phyloP scores from a whole-genome alignment of 176 grass and related monocot species.

The Canna indica region DNA sequence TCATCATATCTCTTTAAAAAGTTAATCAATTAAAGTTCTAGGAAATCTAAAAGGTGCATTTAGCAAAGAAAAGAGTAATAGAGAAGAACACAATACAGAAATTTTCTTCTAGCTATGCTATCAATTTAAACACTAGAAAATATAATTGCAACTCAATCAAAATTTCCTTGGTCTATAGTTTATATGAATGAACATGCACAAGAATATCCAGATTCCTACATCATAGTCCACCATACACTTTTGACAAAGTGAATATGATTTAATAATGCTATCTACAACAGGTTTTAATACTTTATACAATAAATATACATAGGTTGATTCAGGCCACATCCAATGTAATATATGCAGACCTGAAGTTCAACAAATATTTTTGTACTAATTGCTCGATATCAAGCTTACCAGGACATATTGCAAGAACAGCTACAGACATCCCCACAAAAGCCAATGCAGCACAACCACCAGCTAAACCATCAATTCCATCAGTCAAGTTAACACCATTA shows the following conservation, averaged over 20 bases:
- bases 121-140: neutral
- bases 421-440: constrained; percentile 65
- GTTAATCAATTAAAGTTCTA: no score
- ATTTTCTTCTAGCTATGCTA: neutral
- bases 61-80: neutral
- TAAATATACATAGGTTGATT: neutral
- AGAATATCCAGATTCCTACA: neutral
- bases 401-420: constrained; percentile 52
- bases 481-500: constrained; percentile 61
- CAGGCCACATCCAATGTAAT: neutral
- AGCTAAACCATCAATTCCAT: constrained; percentile 86
- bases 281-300: neutral
- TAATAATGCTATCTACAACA: neutral
- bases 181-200: neutral
- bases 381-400: constrained; percentile 8
- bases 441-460: constrained; percentile 73
- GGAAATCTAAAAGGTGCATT: neutral
- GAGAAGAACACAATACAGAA: neutral
- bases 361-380: neutral
- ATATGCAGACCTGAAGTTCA: neutral
- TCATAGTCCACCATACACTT: neutral
- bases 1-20: neutral
- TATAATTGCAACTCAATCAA: neutral
- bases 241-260: constrained; percentile 1
- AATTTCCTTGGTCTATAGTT: neutral